Evolutionary conservation across 345 rosid species (phyloP), one percentile per base, ranked within the genome.

Genomic region (Sisymbrium altissimum): DNA sequence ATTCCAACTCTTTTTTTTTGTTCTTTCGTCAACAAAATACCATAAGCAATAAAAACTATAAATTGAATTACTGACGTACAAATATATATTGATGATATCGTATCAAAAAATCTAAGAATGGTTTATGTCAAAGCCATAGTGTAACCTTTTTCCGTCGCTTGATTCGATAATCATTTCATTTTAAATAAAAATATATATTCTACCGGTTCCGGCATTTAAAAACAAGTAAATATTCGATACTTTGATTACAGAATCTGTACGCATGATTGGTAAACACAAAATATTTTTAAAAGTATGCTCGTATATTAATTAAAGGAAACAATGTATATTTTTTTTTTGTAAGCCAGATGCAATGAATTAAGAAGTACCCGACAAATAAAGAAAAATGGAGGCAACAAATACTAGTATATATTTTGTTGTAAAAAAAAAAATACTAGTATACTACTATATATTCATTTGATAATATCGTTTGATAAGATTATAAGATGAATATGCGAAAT

Each of bases 101-200:
- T 53, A 41, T 63, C 40, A 29, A 36, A 56, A 3, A 27, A 19
- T 18, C 13, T 17, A 19, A 29, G 69, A 60, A 39, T 30, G 40
- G n/a, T 40, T 62, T 17, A 52, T 63, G 39, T 19, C 69, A 38
- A 71, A 61, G 52, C 68, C 21, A 7, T 14, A 3, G 9, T 63
- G 40, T 63, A 63, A 52, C 32, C 14, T 72, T 72, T n/a, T 50
- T 63, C 65, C 19, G 77, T 64, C 23, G 59, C 35, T 70, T 27
- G 2, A 60, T 59, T 48, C 49, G 15, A 15, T 0, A 23, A 19
- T 17, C 29, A 9, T 52, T 54, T 35, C 45, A n/a, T n/a, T 21
- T 25, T n/a, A 17, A 65, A 64, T 10, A 4, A 1, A 48, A 12
- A 65, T n/a, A 33, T n/a, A 64, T 7, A 9, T 12, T 15, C 18